Percentiles rank a stretch among this genome's conserved stretches.
Conservation (phyloP, 2,329 filamentous ascomycete genomes). For the Bipolaris zeicola region DNA sequence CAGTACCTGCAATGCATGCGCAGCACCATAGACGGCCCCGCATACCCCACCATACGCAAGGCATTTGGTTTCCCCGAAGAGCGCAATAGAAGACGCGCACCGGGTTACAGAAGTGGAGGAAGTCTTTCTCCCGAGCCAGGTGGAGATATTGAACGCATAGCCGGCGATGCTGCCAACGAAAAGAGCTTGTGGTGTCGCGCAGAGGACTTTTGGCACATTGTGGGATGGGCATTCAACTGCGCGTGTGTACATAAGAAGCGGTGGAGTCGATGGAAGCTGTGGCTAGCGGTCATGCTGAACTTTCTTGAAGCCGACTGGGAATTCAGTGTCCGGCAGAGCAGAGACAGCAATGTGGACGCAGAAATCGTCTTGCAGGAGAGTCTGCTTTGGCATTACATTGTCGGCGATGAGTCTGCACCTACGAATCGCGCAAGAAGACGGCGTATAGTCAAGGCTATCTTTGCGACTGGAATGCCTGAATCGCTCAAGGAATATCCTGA, state of each 20-base stretch:
- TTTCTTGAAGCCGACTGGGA: conserved; percentile 74
- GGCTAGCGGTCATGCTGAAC: conserved; percentile 80
- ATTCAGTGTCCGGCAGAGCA: conserved; percentile 54
- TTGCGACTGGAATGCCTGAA: conserved; percentile 67
- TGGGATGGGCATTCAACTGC: conserved; percentile 95
- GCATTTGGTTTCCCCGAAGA: conserved; percentile 70
- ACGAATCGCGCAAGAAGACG: conserved; percentile 50
- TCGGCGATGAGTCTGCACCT: conserved; percentile 48
- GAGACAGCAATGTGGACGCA: conserved; percentile 17
- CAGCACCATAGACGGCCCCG: conserved; percentile 68
- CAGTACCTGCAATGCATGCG: conserved; percentile 72
- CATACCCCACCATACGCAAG: conserved; percentile 65
- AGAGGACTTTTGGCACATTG: conserved; percentile 84
- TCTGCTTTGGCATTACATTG: conserved; percentile 64
- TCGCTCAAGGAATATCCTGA: conserved; percentile 63
- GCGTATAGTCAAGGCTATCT: conserved; percentile 68
- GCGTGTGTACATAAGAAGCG: conserved; percentile 72
- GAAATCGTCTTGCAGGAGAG: conserved; percentile 55
- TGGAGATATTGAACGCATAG: conserved; percentile 47
- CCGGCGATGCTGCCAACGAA: conserved; percentile 61
- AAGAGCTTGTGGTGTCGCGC: conserved; percentile 75
- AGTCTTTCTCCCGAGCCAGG: conserved; percentile 41
- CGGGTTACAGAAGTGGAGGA: conserved; percentile 23
- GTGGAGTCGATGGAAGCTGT: conserved; percentile 82
- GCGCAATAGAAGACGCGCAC: conserved; percentile 30